phyloP scores from a whole-genome alignment of 2,329 filamentous ascomycete genomes.

The Neonectria sp. region DNA sequence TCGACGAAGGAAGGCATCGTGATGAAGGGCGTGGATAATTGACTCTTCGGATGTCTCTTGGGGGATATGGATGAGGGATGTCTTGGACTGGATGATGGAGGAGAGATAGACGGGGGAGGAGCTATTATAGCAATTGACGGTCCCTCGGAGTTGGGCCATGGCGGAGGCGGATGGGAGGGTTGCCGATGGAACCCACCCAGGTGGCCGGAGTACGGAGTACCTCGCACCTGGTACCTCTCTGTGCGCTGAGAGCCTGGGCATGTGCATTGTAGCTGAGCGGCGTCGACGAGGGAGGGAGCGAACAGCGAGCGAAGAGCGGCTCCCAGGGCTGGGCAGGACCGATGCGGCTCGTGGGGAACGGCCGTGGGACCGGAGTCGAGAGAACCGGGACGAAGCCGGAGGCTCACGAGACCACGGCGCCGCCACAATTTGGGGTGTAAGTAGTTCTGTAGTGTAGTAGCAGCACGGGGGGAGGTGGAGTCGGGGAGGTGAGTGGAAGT shows the following conservation, averaged over 20 bases:
- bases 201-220: not conserved
- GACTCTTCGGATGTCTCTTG: conserved; percentile 37
- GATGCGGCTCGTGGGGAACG: conserved; percentile 41
- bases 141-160: conserved; percentile 1
- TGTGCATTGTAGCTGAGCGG: not conserved
- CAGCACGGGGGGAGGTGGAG: conserved; percentile 23
- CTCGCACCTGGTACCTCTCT: not conserved
- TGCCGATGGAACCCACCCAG: conserved; percentile 22
- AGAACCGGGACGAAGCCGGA: conserved; percentile 46
- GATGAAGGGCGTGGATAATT: conserved; percentile 35
- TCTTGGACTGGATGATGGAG: conserved; percentile 34
- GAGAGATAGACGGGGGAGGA: conserved; percentile 38
- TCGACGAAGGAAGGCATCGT: conserved; percentile 54
- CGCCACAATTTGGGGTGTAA: conserved; percentile 32
- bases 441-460: not conserved
- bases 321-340: conserved; percentile 11
- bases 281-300: not conserved
- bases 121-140: conserved; percentile 48
- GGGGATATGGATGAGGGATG: conserved; percentile 31
- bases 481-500: not conserved
- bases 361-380: conserved; percentile 48
- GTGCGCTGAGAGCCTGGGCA: not conserved
- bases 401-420: conserved; percentile 47
- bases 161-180: conserved; percentile 1
- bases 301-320: conserved; percentile 20